Percentiles rank a stretch among this genome's conserved stretches.
These are phyloP conservation scores for Taiozyma sp. DNA, from an alignment of 1,139 yeast species.

Conservation along the genomic window DNA sequence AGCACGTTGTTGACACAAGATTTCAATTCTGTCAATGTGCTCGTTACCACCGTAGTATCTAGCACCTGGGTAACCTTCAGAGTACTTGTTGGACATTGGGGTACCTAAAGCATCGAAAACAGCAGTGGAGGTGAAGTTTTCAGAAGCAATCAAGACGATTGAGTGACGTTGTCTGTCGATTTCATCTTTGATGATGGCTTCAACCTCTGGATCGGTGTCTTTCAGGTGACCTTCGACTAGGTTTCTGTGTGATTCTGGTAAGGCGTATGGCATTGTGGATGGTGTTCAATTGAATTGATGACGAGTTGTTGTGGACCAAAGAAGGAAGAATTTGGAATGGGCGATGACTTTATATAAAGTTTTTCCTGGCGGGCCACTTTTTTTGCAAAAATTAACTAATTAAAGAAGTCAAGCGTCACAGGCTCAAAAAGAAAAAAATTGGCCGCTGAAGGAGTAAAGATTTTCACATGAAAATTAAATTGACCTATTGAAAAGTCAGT, in stretches of 20 bases:
- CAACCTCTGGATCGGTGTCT: slow-evolving; percentile 82
- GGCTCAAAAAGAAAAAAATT: background rate
- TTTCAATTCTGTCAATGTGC: slow-evolving; percentile 90
- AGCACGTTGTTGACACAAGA: slow-evolving; percentile 90
- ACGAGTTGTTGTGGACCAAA: background rate
- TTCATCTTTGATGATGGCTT: slow-evolving; percentile 78
- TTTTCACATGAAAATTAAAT: background rate
- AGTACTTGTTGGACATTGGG: slow-evolving; percentile 89
- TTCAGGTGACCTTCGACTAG: slow-evolving; percentile 63
- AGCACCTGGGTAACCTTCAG: slow-evolving; percentile 87
- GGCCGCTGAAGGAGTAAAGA: background rate
- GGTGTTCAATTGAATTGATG: background rate
- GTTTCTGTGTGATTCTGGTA: slow-evolving; percentile 60
- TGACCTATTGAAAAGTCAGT: background rate
- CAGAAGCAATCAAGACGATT: slow-evolving; percentile 91
- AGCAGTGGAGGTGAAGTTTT: slow-evolving; percentile 93
- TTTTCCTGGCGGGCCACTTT: background rate
- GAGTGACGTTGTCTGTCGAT: slow-evolving; percentile 92
- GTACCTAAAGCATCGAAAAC: slow-evolving; percentile 97
- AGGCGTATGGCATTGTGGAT: slow-evolving; percentile 42
- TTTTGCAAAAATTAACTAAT: background rate
- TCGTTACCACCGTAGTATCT: slow-evolving; percentile 90
- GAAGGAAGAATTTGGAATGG: background rate
- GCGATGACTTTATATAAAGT: background rate
- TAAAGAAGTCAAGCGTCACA: background rate